Percentiles rank a stretch among this genome's conserved stretches.
phyloP scores from a whole-genome alignment of 768 basidiomycete genomes.

The Leccinum ochraceum region DNA sequence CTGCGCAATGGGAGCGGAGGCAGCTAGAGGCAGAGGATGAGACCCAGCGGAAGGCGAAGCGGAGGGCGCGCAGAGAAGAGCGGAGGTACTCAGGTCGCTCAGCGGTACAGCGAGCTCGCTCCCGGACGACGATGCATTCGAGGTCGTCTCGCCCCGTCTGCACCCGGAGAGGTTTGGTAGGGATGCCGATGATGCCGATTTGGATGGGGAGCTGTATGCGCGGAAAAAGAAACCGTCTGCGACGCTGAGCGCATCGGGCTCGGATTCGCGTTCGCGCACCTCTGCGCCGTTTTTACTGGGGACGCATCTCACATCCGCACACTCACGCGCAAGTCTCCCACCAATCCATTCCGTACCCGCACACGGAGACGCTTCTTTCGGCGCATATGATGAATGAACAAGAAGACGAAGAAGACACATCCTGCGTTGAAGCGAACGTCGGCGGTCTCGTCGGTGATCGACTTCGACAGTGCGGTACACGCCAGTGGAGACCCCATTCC shows the following conservation, averaged over 20 bases:
- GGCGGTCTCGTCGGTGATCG: too few species aligned
- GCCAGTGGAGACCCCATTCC: not conserved
- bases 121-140: not conserved
- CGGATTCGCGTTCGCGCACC: slow-evolving; percentile 63
- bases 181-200: slow-evolving; percentile 49
- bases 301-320: slow-evolving; percentile 19
- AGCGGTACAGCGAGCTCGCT: slow-evolving; percentile 22
- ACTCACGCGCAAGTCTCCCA: slow-evolving; percentile 27
- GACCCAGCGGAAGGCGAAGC: slow-evolving; percentile 40
- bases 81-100: slow-evolving; percentile 32
- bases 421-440: too few species aligned
- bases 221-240: slow-evolving; percentile 36
- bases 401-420: not conserved
- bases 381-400: slow-evolving; percentile 8
- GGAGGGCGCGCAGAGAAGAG: slow-evolving; percentile 12
- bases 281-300: slow-evolving; percentile 45
- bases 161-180: slow-evolving; percentile 13
- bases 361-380: slow-evolving; percentile 30
- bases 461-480: too few species aligned
- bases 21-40: slow-evolving; percentile 34
- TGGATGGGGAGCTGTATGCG: slow-evolving; percentile 57
- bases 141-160: not conserved
- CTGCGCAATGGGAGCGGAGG: slow-evolving; percentile 28
- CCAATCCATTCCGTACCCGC: slow-evolving; percentile 28
- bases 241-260: slow-evolving; percentile 41